Percentiles rank a stretch among this genome's conserved stretches.
Evolutionary conservation across 73 alveolate species (phyloP).

Genomic region (Paraurostyla sp.): DNA sequence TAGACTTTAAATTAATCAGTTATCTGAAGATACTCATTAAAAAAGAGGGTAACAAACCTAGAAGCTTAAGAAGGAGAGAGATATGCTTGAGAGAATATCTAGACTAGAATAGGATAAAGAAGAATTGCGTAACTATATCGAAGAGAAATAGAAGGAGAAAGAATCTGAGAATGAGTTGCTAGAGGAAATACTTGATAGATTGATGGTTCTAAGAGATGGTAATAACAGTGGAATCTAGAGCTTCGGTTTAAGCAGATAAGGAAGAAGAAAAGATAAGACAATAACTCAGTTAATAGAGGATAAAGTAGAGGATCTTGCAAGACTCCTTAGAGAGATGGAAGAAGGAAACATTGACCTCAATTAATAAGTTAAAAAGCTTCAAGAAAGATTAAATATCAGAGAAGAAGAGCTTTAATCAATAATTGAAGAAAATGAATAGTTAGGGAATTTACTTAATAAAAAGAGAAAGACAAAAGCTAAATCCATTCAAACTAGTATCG

Average conservation of each 20-base stretch:
- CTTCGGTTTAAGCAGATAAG: too few species aligned
- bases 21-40: not conserved
- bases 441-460: not conserved
- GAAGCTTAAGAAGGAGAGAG: slow-evolving; percentile 8
- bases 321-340: not conserved
- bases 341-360: not conserved
- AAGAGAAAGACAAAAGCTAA: not conserved
- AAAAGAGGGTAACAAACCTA: not conserved
- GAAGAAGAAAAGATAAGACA: too few species aligned
- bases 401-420: not conserved
- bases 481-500: not conserved
- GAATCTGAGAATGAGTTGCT: not conserved
- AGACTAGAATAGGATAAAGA: slow-evolving; percentile 15
- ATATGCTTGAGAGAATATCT: not conserved
- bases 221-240: too few species aligned
- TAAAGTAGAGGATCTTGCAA: slow-evolving; percentile 41
- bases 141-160: not conserved
- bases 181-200: not conserved
- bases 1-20: not conserved
- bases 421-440: slow-evolving; percentile 13
- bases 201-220: too few species aligned
- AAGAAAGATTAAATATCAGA: not conserved
- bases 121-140: not conserved
- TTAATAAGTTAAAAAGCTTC: not conserved
- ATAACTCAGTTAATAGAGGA: not conserved